phyloP scores from a whole-genome alignment of 1,284 basidiomycete genomes.

The Exobasidium cylindrosporum region DNA sequence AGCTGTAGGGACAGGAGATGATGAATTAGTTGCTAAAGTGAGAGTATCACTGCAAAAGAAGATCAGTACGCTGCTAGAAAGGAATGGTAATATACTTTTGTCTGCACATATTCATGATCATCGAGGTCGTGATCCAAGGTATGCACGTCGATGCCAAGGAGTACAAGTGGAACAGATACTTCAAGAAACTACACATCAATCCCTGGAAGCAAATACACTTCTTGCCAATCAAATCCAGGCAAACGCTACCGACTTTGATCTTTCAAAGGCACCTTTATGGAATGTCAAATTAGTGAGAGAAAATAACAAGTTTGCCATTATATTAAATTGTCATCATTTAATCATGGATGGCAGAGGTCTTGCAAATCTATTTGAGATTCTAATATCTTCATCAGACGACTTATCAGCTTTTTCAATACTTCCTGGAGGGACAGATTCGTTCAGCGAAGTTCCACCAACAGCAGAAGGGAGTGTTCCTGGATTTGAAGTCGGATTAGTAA shows the following conservation, averaged over 20 bases:
- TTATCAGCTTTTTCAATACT: background rate
- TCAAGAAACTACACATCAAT: background rate
- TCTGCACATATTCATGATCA: background rate
- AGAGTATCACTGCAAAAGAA: background rate
- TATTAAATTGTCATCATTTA: background rate
- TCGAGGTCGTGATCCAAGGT: background rate
- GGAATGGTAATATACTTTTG: background rate
- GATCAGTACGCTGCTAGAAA: background rate
- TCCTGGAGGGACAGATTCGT: background rate
- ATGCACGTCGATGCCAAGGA: background rate
- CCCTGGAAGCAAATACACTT: background rate
- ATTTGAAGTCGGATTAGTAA: background rate
- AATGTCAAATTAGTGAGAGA: background rate
- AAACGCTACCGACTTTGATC: background rate
- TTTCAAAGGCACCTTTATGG: background rate
- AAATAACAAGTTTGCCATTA: background rate
- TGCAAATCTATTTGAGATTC: background rate
- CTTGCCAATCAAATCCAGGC: background rate
- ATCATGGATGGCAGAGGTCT: background rate
- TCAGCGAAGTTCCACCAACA: background rate
- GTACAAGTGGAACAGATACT: background rate
- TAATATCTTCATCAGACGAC: background rate
- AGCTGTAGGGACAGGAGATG: background rate
- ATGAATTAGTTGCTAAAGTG: background rate
- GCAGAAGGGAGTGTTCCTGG: background rate